phyloP scores from a whole-genome alignment of 2,329 filamentous ascomycete species.

The Elsinoe arachidis region DNA sequence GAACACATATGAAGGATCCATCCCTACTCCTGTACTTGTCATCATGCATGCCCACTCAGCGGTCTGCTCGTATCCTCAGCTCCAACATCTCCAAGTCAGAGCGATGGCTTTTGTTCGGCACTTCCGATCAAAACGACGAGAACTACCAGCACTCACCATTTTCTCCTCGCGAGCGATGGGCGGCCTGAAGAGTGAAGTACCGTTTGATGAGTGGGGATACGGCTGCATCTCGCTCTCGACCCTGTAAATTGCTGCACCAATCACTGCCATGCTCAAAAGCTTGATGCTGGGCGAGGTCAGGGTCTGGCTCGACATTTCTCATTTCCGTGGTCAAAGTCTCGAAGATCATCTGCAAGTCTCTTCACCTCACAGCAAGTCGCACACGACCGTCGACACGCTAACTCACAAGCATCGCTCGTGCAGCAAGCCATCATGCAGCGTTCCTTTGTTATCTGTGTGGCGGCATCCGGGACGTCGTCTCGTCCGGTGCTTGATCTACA shows the following conservation, averaged over 20 bases:
- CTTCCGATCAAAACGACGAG: too few species aligned
- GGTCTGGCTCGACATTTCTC: constrained; percentile 4
- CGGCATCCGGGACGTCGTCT: not conserved
- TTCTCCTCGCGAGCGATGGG: not conserved
- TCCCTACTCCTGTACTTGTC: too few species aligned
- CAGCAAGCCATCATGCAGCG: not conserved
- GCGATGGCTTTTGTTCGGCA: too few species aligned
- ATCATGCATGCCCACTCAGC: too few species aligned
- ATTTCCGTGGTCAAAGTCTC: not conserved
- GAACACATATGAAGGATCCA: too few species aligned
- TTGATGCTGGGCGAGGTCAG: not conserved
- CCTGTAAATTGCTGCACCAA: constrained; percentile 1
- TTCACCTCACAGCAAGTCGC: not conserved
- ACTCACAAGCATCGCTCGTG: not conserved
- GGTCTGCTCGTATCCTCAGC: too few species aligned
- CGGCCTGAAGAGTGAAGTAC: not conserved
- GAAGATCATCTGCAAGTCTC: not conserved
- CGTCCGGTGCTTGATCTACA: not conserved
- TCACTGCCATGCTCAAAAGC: not conserved
- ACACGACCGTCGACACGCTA: not conserved
- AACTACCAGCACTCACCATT: too few species aligned
- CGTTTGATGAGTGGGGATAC: not conserved
- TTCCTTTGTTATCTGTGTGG: not conserved
- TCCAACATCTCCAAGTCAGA: too few species aligned
- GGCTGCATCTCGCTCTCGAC: not conserved